These are phyloP conservation scores for Wickerhamomyces sydowiorum DNA, from an alignment of 805 yeast species.

Conservation along the genomic window DNA sequence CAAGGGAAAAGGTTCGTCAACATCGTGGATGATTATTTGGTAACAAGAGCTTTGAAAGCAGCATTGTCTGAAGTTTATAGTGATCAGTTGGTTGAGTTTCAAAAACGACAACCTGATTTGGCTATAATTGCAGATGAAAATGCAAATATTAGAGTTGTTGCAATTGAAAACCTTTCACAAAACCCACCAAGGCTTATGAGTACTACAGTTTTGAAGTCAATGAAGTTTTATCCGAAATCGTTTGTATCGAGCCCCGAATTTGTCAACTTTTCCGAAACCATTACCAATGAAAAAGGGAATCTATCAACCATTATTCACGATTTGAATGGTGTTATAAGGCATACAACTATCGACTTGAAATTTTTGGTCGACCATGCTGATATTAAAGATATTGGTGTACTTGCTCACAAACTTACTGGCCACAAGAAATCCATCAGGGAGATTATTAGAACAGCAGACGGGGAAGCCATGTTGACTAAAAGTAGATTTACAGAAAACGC, in stretches of 20 bases:
- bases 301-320: conserved; percentile 43
- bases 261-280: conserved; percentile 30
- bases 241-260: conserved; percentile 27
- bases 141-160: conserved; percentile 38
- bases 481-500: conserved; percentile 59
- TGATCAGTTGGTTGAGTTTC: conserved; percentile 18
- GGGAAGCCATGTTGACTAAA: conserved; percentile 51
- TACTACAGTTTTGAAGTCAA: conserved; percentile 30
- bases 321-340: conserved; percentile 30
- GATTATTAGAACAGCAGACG: conserved; percentile 62
- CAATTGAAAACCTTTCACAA: conserved; percentile 44
- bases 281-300: conserved; percentile 18
- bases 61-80: conserved; percentile 9
- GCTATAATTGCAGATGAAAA: conserved; percentile 33
- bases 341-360: conserved; percentile 23
- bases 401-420: conserved; percentile 69
- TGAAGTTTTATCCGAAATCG: conserved; percentile 18
- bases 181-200: conserved; percentile 51
- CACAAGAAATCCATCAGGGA: conserved; percentile 75
- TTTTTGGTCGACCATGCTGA: conserved; percentile 14
- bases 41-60: conserved; percentile 21
- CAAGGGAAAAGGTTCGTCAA: conserved; percentile 27
- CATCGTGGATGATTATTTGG: conserved; percentile 34
- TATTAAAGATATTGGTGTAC: conserved; percentile 14
- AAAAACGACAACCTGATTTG: conserved; percentile 33